These are phyloP conservation scores for Erodium moschatum DNA, from an alignment of 441 rosid genomes.

Conservation along the genomic window DNA sequence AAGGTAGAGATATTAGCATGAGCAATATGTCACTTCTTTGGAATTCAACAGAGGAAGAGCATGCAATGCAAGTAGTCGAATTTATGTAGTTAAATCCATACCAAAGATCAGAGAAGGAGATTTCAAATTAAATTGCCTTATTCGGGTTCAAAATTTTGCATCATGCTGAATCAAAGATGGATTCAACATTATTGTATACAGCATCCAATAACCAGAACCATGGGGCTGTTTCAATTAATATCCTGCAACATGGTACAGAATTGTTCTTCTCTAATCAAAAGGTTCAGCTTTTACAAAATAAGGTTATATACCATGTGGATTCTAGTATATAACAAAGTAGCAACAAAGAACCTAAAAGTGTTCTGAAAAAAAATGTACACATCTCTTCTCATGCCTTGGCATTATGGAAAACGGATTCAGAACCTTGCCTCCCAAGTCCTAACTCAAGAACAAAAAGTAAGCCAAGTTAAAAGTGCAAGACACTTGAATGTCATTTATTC, in stretches of 20 bases:
- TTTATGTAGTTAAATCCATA: background rate
- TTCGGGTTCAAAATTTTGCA: background rate
- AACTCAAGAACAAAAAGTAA: background rate
- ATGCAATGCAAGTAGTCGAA: background rate
- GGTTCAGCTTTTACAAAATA: background rate
- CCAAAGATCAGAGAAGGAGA: no score
- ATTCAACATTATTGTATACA: background rate
- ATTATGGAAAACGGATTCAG: background rate
- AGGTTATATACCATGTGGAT: background rate
- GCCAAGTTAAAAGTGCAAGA: background rate
- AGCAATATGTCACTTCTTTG: background rate
- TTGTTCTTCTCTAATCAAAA: background rate
- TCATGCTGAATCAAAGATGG: background rate
- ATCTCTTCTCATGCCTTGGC: slow-evolving; percentile 1
- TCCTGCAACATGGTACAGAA: background rate
- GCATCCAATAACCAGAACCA: background rate
- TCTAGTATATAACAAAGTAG: background rate
- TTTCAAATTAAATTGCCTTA: background rate
- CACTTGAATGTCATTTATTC: background rate
- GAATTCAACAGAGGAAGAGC: background rate
- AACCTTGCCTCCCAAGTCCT: background rate
- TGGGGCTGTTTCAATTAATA: background rate
- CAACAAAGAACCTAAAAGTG: background rate
- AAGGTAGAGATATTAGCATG: background rate
- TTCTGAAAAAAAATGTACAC: background rate